Evolutionary conservation across 164 flowering plant genomes (phyloP).

Genomic region (Dillenia suffruticosa): DNA sequence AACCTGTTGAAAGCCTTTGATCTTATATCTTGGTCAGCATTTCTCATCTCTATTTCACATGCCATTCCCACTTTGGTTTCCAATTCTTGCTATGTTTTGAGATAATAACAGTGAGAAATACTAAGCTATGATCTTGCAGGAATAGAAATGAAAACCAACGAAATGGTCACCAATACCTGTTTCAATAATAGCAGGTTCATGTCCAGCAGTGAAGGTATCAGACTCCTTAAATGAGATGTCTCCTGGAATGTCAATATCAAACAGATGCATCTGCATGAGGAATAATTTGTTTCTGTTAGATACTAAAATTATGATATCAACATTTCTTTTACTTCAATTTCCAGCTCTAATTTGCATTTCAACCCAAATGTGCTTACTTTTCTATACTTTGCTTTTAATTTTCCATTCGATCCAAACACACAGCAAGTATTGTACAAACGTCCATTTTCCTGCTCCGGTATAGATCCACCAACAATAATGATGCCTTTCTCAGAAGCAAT

Average conservation of each 20-base stretch:
- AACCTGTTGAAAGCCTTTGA: background rate
- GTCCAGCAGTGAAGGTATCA: constrained; percentile 33
- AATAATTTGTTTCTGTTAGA: background rate
- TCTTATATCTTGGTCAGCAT: background rate
- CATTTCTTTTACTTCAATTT: too few species aligned
- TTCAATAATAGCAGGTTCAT: constrained; percentile 32
- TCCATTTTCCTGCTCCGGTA: constrained; percentile 32
- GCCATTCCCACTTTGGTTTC: too few species aligned
- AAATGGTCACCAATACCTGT: constrained; percentile 23
- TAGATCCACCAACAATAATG: constrained; percentile 52
- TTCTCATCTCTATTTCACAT: background rate
- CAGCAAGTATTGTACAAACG: constrained; percentile 41
- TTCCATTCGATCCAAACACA: constrained; percentile 42
- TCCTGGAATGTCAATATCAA: constrained; percentile 41
- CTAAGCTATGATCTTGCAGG: too few species aligned
- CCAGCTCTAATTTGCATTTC: too few species aligned
- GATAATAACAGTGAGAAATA: too few species aligned
- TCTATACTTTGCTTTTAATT: constrained; percentile 44
- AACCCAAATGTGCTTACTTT: constrained; percentile 23
- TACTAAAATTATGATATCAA: too few species aligned
- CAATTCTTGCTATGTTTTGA: too few species aligned
- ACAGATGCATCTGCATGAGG: constrained; percentile 36
- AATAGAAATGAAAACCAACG: background rate
- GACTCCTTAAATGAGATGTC: constrained; percentile 42
- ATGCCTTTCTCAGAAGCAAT: constrained; percentile 26